Conservation (phyloP, 352 stramenopile genomes). For the Albugo laibachii region DNA sequence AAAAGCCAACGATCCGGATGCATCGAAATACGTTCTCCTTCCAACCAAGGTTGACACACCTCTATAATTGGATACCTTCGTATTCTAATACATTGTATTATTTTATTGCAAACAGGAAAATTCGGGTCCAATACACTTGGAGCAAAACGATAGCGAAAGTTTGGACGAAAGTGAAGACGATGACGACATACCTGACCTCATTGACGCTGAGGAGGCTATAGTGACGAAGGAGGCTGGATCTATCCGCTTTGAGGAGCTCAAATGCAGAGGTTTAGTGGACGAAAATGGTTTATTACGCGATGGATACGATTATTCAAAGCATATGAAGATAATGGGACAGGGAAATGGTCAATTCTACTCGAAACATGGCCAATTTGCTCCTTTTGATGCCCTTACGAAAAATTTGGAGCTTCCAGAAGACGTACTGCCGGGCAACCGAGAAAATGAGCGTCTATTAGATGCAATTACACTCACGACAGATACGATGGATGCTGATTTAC, state of each 20-base stretch:
- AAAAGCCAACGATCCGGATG: slow-evolving; percentile 52
- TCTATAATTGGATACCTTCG: not conserved
- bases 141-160: slow-evolving; percentile 10
- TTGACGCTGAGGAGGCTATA: slow-evolving; percentile 34
- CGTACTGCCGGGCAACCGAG: slow-evolving; percentile 36
- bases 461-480: slow-evolving; percentile 71
- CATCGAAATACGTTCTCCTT: slow-evolving; percentile 69
- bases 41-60: slow-evolving; percentile 20
- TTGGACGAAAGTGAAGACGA: slow-evolving; percentile 14
- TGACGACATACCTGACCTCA: slow-evolving; percentile 20
- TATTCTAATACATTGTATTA: not conserved
- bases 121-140: slow-evolving; percentile 35
- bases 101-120: slow-evolving; percentile 13
- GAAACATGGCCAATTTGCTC: slow-evolving; percentile 37
- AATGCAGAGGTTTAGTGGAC: slow-evolving; percentile 61
- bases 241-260: slow-evolving; percentile 42
- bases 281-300: slow-evolving; percentile 79
- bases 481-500: slow-evolving; percentile 72
- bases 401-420: slow-evolving; percentile 42
- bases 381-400: slow-evolving; percentile 21
- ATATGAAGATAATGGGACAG: slow-evolving; percentile 82
- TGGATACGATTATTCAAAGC: slow-evolving; percentile 85
- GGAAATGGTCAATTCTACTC: slow-evolving; percentile 49
- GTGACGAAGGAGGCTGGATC: slow-evolving; percentile 18
- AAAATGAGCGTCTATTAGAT: slow-evolving; percentile 63